Base-by-base conservation (phyloP, 225 moss, liverwort and hornwort species). In the Asterella californica region DNA sequence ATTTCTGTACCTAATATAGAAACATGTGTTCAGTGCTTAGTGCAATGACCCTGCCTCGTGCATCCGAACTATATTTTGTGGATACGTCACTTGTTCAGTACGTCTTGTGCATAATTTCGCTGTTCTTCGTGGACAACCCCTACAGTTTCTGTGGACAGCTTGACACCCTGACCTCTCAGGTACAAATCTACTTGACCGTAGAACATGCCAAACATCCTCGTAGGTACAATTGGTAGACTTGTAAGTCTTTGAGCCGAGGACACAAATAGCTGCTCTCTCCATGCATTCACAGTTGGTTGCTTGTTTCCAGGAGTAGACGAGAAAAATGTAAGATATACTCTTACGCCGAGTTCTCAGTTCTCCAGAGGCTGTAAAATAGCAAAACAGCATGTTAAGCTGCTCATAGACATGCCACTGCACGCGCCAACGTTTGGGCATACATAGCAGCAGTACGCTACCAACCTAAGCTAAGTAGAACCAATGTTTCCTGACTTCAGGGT, bases 211-310 rank as follows among this genome's bases (percentile, higher is more conserved):
- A 72, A 72, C 46, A 65, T 65, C 75, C 59, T 75, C 57, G 75
- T 75, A 34, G 30, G 54, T 75, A 55, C 54, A 54, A 34, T 72
- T 8, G 72, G 47, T 25, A 48, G 72, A 72, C 47, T n/a, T 19
- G n/a, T 27, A 46, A 72, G 65, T 65, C 65, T 65, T 30, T 65
- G 65, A 65, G 65, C 65, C 33, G 65, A 65, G 65, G 65, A 32
- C 65, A 29, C 65, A 65, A 65, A 65, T 57, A 75, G 33, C 34
- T 75, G 55, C 54, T 55, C 37, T 55, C 54, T 75, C 75, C 75
- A 75, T 54, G 53, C 37, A 75, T 75, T 55, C 33, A 54, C 52
- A 24, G 63, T 27, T 48, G 48, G 72, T 47, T 19, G 47, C n/a
- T 4, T 72, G 47, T 47, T 72, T 48, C 46, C 46, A 48, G 72